Percentiles rank a stretch among this genome's conserved stretches.
Evolutionary conservation across 2,329 filamentous ascomycete species (phyloP).

Genomic region (Delphinella strobiligena): DNA sequence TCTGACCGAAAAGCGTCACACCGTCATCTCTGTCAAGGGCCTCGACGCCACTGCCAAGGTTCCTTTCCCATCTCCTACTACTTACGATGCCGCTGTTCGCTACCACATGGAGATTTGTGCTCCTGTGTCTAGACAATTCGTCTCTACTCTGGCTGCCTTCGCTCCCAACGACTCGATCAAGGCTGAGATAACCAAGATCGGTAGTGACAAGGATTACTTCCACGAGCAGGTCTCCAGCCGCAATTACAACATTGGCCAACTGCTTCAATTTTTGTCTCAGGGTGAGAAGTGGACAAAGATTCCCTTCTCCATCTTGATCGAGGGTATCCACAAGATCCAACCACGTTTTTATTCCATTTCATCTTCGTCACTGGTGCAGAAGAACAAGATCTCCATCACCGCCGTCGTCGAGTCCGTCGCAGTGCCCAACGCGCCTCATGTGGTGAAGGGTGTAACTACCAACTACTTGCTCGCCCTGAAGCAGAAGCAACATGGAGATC

Average conservation of each 20-base stretch:
- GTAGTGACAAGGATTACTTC: conserved; percentile 92
- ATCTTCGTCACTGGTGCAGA: conserved; percentile 86
- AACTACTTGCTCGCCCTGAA: conserved; percentile 94
- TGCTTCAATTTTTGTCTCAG: conserved; percentile 60
- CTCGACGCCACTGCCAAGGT: conserved; percentile 94
- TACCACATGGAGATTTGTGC: conserved; percentile 97
- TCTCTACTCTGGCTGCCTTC: conserved; percentile 77
- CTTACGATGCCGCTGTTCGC: conserved; percentile 81
- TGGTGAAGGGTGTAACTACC: conserved; percentile 90
- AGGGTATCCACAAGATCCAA: conserved; percentile 88
- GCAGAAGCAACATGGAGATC: conserved; percentile 88
- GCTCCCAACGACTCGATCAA: conserved; percentile 76
- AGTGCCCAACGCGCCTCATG: conserved; percentile 60
- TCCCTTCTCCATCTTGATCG: conserved; percentile 89
- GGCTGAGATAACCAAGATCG: conserved; percentile 77
- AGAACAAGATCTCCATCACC: conserved; percentile 89
- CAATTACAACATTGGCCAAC: conserved; percentile 80
- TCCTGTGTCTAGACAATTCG: conserved; percentile 89
- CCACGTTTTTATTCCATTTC: conserved; percentile 99
- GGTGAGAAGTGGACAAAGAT: conserved; percentile 69
- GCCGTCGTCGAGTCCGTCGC: conserved; percentile 80
- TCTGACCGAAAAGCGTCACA: conserved; percentile 63
- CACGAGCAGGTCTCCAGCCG: conserved; percentile 69
- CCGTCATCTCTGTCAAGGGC: conserved; percentile 77
- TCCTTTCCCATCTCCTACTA: conserved; percentile 92